phyloP scores from a whole-genome alignment of 2,329 filamentous ascomycete genomes.

The Stagonosporopsis rhizophila region DNA sequence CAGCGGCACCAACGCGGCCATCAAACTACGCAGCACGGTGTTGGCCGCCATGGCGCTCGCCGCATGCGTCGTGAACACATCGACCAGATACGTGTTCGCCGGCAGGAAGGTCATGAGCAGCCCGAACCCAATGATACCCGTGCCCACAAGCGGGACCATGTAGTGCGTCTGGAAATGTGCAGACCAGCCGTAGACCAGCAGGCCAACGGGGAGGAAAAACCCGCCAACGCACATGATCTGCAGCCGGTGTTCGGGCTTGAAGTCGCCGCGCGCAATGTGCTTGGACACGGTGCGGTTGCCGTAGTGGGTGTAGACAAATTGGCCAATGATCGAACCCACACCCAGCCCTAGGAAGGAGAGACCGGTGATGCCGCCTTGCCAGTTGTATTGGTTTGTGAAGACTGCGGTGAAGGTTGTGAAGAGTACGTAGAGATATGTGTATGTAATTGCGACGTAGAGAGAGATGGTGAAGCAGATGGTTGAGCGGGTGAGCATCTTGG shows the following conservation, averaged over 20 bases:
- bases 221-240: slow-evolving; percentile 45
- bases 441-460: slow-evolving; percentile 49
- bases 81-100: slow-evolving; percentile 51
- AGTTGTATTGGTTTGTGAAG: slow-evolving; percentile 51
- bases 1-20: slow-evolving; percentile 51
- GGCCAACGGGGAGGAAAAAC: slow-evolving; percentile 42
- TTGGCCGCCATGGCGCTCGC: slow-evolving; percentile 53
- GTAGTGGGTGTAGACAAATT: slow-evolving; percentile 38
- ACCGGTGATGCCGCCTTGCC: slow-evolving; percentile 48
- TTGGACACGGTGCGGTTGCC: slow-evolving; percentile 42
- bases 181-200: slow-evolving; percentile 51
- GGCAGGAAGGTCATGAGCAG: slow-evolving; percentile 50
- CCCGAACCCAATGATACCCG: slow-evolving; percentile 44
- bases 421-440: slow-evolving; percentile 53
- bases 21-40: slow-evolving; percentile 48
- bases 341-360: slow-evolving; percentile 53
- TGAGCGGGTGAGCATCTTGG: slow-evolving; percentile 49
- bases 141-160: slow-evolving; percentile 48
- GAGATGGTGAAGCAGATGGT: slow-evolving; percentile 47
- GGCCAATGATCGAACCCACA: slow-evolving; percentile 50
- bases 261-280: slow-evolving; percentile 42
- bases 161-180: slow-evolving; percentile 45
- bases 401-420: slow-evolving; percentile 56
- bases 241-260: slow-evolving; percentile 46
- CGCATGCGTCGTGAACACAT: slow-evolving; percentile 52